A percentile compares a stretch with the other conserved stretches of the same genome.
Conservation (phyloP, 352 stramenopile species). For the Thalassiosira allenii region DNA sequence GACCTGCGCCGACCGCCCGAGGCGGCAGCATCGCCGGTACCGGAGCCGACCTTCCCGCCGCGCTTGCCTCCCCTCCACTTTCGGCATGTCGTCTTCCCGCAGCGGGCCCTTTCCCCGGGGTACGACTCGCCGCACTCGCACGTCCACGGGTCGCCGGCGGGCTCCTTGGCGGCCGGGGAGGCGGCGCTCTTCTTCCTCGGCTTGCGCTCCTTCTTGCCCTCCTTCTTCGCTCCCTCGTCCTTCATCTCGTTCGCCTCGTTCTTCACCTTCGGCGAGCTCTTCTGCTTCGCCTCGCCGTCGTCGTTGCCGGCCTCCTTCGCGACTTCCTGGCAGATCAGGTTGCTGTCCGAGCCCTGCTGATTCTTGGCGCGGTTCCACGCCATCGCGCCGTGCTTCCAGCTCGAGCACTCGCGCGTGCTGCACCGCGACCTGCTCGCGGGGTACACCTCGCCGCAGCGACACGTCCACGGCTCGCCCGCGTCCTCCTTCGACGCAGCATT, state of each 20-base stretch:
- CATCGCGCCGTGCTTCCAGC: no score
- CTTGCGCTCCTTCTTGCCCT: not conserved
- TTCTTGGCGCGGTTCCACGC: no score
- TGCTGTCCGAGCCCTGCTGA: no score
- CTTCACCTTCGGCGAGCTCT: not conserved
- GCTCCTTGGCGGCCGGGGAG: not conserved
- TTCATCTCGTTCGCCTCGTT: not conserved
- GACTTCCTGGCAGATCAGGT: no score
- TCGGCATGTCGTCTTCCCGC: no score
- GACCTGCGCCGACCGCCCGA: no score
- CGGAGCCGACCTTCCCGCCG: no score
- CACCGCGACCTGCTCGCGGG: slow-evolving; percentile 16
- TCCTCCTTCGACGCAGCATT: not conserved
- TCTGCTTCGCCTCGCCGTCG: not conserved
- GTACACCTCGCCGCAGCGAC: slow-evolving; percentile 26
- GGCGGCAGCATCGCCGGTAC: no score
- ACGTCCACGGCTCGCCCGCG: slow-evolving; percentile 20
- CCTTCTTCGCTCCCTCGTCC: not conserved
- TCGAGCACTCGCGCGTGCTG: slow-evolving; percentile 14
- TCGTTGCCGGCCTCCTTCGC: no score
- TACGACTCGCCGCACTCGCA: no score
- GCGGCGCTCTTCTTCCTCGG: not conserved
- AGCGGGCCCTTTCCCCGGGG: no score
- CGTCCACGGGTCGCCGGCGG: not conserved
- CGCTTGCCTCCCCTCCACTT: no score